Evolutionary conservation across 176 grass and related monocot species (phyloP).

Genomic region (Canna indica): DNA sequence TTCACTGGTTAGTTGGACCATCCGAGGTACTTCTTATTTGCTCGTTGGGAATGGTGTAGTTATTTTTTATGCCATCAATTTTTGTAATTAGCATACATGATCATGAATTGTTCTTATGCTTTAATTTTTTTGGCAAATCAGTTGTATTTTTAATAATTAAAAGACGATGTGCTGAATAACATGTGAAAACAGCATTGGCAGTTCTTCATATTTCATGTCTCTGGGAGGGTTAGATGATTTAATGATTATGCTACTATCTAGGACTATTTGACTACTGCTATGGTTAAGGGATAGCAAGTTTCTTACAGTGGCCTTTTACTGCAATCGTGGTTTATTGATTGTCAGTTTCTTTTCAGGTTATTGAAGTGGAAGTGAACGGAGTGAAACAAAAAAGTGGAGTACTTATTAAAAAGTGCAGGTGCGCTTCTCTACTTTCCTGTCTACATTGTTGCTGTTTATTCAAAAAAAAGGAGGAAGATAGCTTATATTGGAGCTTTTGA

Average conservation of each 20-base stretch:
- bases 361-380: constrained; percentile 68
- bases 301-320: background rate
- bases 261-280: background rate
- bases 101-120: background rate
- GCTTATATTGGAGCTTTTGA: background rate
- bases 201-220: background rate
- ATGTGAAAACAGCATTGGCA: background rate
- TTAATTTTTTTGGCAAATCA: background rate
- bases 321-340: background rate
- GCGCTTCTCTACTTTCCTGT: background rate
- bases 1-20: constrained; percentile 85
- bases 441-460: too few relatives aligned
- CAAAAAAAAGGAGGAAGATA: background rate
- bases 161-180: background rate
- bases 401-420: constrained; percentile 75
- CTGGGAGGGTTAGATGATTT: background rate
- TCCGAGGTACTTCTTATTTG: constrained; percentile 44
- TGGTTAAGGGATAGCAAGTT: background rate
- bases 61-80: background rate
- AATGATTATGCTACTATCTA: background rate
- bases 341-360: constrained; percentile 22
- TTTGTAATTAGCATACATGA: background rate
- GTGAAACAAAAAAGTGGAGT: constrained; percentile 68
- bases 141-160: background rate
- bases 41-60: background rate